phyloP scores from a whole-genome alignment of 169 alveolate genomes.

The Plasmodium billcollinsi region DNA sequence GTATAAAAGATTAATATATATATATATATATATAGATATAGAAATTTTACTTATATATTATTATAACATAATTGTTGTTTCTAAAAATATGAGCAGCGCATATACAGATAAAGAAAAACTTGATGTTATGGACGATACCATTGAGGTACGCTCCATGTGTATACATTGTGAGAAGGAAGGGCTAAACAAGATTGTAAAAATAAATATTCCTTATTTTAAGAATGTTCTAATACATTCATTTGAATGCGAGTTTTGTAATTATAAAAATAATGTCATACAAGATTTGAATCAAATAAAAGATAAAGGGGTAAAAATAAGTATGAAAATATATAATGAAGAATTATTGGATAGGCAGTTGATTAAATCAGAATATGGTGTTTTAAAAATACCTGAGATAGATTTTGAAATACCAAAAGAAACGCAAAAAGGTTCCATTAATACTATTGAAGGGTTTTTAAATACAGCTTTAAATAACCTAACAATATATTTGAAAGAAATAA shows the following conservation, averaged over 20 bases:
- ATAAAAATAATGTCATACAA: constrained; percentile 93
- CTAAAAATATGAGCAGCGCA: neutral
- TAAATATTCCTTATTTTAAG: constrained; percentile 94
- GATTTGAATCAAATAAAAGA: constrained; percentile 94
- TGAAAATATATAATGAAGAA: constrained; percentile 86
- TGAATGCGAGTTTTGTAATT: constrained; percentile 95
- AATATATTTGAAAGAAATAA: constrained; percentile 72
- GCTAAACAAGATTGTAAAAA: constrained; percentile 89
- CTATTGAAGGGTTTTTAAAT: constrained; percentile 87
- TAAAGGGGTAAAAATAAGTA: constrained; percentile 90
- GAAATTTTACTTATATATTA: too few species aligned
- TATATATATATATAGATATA: too few species aligned
- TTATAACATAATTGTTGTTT: too few species aligned
- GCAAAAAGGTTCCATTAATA: constrained; percentile 94
- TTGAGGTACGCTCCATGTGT: constrained; percentile 90
- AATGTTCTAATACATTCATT: constrained; percentile 86
- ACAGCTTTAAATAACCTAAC: constrained; percentile 61
- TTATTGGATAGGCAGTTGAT: constrained; percentile 94
- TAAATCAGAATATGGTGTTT: constrained; percentile 90
- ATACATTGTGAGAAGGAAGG: constrained; percentile 93
- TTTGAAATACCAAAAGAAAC: constrained; percentile 95
- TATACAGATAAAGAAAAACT: neutral
- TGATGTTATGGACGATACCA: constrained; percentile 30
- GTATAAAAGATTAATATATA: too few species aligned
- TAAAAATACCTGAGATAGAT: constrained; percentile 93